Base-by-base conservation (phyloP, 2,329 filamentous ascomycete species). In the Fusarium xyrophilum region DNA sequence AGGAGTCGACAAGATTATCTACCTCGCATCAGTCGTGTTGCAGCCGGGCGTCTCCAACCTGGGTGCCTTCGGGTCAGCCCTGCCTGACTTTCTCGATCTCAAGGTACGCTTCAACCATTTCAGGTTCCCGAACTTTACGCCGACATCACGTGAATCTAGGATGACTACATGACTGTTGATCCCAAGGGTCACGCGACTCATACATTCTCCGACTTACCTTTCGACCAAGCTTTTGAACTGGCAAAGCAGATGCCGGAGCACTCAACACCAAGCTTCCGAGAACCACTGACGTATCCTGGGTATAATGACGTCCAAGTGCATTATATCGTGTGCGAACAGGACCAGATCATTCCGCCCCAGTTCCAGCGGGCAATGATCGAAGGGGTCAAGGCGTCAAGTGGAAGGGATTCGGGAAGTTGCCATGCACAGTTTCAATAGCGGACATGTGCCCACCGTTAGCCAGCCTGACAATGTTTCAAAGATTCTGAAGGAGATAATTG, bases 221-320 rank as follows among this genome's bases (percentile, higher is more conserved):
- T 30, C 1, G 66, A 68, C 3, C 17, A 68, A 25, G 66, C 43
- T 1, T 19, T 62, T 7, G 50, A 35, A 6, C n/a, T 54, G 3
- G 48, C 55, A 12, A 67, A 60, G 36, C 33, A 61, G 27, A 64
- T 69, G 63, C 21, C 33, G 0, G 47, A 53, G 5, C 66, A 70
- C 36, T 69, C 67, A 5, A 69, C 63, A 0, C 13, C 52, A 5
- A 70, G 67, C 33, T 69, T 70, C 19, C 38, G 39, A 11, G 67
- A 70, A 3, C 59, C 59, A 19, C 15, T 70, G 28, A 70, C 56
- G 0, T 69, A 69, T 5, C 36, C 67, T 32, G 67, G 67, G 0
- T 70, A 70, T 2, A 64, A 69, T 7, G 63, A 70, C 4, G 66
- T 70, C 4, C 40, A 70, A 4, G 63, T 67, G 7, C 52, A 69